Evolutionary conservation across 2,329 filamentous ascomycete species (phyloP).

Genomic region (Metarhizium anisopliae): DNA sequence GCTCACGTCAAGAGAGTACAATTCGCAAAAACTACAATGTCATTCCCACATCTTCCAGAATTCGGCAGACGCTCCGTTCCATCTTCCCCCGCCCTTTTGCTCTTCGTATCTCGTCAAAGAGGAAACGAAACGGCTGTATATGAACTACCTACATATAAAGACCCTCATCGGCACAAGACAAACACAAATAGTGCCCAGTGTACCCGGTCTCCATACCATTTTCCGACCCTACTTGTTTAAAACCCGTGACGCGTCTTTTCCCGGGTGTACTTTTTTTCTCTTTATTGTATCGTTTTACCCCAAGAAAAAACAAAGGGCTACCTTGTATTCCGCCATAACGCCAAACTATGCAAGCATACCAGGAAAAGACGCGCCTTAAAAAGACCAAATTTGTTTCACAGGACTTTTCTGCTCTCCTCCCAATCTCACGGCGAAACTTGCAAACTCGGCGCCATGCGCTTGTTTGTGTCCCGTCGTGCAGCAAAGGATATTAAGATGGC

Average conservation of each 20-base stretch:
- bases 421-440: not conserved
- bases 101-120: not conserved
- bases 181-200: no score
- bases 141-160: not conserved
- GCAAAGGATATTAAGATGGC: not conserved
- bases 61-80: conserved; percentile 1
- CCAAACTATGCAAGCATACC: conserved; percentile 33
- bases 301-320: not conserved
- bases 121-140: not conserved
- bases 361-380: conserved; percentile 18
- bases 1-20: not conserved
- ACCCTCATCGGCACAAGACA: not conserved
- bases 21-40: not conserved
- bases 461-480: not conserved
- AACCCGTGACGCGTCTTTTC: not conserved
- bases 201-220: no score
- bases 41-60: conserved; percentile 3
- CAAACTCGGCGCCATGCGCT: not conserved
- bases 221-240: not conserved
- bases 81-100: not conserved
- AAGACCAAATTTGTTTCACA: not conserved
- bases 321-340: conserved; percentile 22
- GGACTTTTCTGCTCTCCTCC: not conserved
- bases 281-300: not conserved
- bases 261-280: not conserved